Evolutionary conservation across 1,139 yeast species (phyloP).

Genomic region (Nakaseomyces kungkrabaensis): DNA sequence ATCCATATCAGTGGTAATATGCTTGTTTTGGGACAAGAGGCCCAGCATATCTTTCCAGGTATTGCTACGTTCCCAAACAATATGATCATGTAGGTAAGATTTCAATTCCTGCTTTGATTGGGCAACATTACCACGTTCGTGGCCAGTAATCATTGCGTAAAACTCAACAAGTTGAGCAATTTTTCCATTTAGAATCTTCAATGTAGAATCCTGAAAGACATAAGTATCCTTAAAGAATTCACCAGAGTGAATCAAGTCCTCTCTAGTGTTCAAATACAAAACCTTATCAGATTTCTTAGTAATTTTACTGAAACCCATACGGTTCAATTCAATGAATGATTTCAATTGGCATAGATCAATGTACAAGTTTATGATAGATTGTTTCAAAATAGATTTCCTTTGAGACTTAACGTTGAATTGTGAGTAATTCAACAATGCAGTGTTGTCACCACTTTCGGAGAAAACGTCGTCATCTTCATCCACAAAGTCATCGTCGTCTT

Average conservation of each 20-base stretch:
- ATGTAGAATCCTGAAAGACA: constrained; percentile 38
- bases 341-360: constrained; percentile 56
- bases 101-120: constrained; percentile 36
- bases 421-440: constrained; percentile 31
- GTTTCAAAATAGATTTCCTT: constrained; percentile 44
- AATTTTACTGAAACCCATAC: constrained; percentile 59
- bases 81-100: constrained; percentile 57
- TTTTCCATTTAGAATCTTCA: constrained; percentile 37
- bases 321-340: constrained; percentile 56
- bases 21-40: constrained; percentile 39
- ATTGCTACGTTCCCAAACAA: constrained; percentile 67
- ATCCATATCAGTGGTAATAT: constrained; percentile 21
- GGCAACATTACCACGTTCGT: constrained; percentile 16
- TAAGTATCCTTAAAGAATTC: constrained; percentile 38
- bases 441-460: constrained; percentile 28
- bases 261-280: constrained; percentile 39
- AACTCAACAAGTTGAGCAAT: constrained; percentile 41
- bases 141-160: constrained; percentile 34
- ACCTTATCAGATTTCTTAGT: constrained; percentile 63
- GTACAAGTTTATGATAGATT: constrained; percentile 45
- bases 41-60: constrained; percentile 69
- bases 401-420: constrained; percentile 32
- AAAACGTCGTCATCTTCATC: constrained; percentile 29
- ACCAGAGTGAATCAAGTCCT: constrained; percentile 36
- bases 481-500: constrained; percentile 21